Percentiles rank a stretch among this genome's conserved stretches.
phyloP scores from a whole-genome alignment of 2,329 filamentous ascomycete genomes.

The Ceratocystis smalleyi region DNA sequence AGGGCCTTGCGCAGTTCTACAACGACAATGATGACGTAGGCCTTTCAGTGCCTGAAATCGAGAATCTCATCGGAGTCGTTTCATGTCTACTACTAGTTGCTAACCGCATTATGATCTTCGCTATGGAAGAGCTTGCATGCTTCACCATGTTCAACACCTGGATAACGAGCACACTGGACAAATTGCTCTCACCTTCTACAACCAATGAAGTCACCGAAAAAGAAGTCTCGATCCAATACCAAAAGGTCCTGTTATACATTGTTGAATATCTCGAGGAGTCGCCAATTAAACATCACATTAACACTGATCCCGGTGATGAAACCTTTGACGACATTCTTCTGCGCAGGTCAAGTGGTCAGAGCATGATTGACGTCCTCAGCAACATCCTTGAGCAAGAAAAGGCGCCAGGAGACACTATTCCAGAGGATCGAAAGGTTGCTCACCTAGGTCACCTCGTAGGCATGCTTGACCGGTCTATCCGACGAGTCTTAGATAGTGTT shows the following conservation, averaged over 20 bases:
- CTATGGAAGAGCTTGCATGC: constrained; percentile 61
- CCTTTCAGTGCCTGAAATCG: constrained; percentile 47
- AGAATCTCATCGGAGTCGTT: constrained; percentile 51
- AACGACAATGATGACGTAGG: constrained; percentile 50
- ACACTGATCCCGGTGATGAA: constrained; percentile 22
- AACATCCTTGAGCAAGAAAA: constrained; percentile 24
- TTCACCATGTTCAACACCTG: constrained; percentile 69
- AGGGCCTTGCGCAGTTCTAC: constrained; percentile 70
- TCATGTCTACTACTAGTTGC: constrained; percentile 60
- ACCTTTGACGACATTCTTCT: constrained; percentile 24
- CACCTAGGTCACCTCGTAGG: constrained; percentile 49
- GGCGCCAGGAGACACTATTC: constrained; percentile 31
- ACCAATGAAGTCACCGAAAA: constrained; percentile 62
- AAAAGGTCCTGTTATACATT: constrained; percentile 62
- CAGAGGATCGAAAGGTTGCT: constrained; percentile 33
- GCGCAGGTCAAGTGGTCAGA: constrained; percentile 25
- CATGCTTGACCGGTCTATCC: constrained; percentile 42
- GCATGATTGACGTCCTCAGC: constrained; percentile 5
- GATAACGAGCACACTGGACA: constrained; percentile 71
- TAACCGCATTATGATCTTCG: constrained; percentile 54
- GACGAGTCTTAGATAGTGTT: constrained; percentile 49
- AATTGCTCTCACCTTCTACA: constrained; percentile 47
- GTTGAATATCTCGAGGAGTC: constrained; percentile 52
- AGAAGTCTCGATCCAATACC: constrained; percentile 59
- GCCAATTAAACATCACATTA: constrained; percentile 47